Conservation (phyloP, 495 filamentous ascomycete species). For the Hypoxylon intermedium region DNA sequence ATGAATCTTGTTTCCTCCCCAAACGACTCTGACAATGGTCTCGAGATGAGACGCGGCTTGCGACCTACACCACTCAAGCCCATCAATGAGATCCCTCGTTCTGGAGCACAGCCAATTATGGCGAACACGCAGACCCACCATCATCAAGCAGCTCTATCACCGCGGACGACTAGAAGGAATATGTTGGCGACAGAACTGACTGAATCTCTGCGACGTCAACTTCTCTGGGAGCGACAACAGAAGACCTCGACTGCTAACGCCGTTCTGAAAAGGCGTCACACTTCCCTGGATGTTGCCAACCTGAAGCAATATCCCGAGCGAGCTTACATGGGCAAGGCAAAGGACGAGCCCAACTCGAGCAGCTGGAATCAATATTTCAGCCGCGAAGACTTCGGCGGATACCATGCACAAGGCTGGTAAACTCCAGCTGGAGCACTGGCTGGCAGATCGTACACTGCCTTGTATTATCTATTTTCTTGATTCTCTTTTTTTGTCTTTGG, state of each 20-base stretch:
- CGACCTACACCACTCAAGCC: conserved; percentile 56
- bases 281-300: conserved; percentile 85
- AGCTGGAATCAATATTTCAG: conserved; percentile 62
- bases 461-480: conserved; percentile 52
- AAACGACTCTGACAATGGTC: conserved; percentile 65
- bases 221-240: conserved; percentile 57
- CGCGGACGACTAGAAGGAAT: conserved; percentile 90
- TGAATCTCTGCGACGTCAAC: conserved; percentile 57
- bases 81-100: conserved; percentile 73
- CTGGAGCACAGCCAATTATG: conserved; percentile 79
- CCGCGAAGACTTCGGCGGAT: conserved; percentile 56
- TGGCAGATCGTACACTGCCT: conserved; percentile 46
- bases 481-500: conserved; percentile 36
- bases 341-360: conserved; percentile 51
- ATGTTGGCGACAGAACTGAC: conserved; percentile 93
- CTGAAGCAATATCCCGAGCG: conserved; percentile 76
- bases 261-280: conserved; percentile 89
- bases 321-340: conserved; percentile 55
- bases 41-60: conserved; percentile 68
- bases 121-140: conserved; percentile 71
- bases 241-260: conserved; percentile 89
- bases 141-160: conserved; percentile 75
- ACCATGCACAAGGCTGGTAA: conserved; percentile 64
- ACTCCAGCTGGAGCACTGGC: conserved; percentile 38
- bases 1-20: conserved; percentile 76